Conservation (phyloP, 2,329 filamentous ascomycete genomes). For the Penicillium sp. region DNA sequence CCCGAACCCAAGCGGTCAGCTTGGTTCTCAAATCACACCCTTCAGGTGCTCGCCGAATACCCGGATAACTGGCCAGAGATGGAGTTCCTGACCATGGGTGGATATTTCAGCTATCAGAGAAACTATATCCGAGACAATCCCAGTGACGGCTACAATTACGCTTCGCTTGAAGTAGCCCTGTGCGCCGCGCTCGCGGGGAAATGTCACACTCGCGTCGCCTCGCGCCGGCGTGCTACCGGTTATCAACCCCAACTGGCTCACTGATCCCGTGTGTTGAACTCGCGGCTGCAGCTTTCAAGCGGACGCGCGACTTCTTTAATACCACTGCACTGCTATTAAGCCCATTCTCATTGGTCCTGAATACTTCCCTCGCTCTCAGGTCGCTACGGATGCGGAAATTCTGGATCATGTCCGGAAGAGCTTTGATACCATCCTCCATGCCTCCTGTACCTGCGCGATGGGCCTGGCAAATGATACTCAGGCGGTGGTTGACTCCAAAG, state of each 20-base stretch:
- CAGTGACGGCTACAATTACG: not conserved
- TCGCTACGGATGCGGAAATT: not conserved
- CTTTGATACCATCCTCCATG: not conserved
- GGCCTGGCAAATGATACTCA: not conserved
- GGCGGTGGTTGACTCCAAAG: not conserved
- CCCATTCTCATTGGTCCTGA: not conserved
- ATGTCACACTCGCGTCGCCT: not conserved
- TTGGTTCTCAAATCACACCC: too few relatives aligned
- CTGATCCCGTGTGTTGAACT: not conserved
- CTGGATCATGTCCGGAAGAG: not conserved
- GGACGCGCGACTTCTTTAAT: not conserved
- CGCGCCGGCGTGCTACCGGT: not conserved
- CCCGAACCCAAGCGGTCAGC: too few relatives aligned
- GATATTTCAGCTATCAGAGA: not conserved
- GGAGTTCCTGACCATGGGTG: not conserved
- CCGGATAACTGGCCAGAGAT: not conserved
- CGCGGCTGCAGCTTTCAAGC: not conserved
- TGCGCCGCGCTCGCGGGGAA: not conserved
- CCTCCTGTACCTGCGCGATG: not conserved
- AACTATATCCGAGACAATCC: too few relatives aligned
- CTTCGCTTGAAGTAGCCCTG: not conserved
- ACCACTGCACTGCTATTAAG: not conserved
- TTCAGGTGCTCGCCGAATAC: not conserved
- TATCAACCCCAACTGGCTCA: not conserved
- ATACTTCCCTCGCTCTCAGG: not conserved